Evolutionary conservation across 1,284 basidiomycete genomes (phyloP).

Genomic region (Cutaneotrichosporon spelunceum): DNA sequence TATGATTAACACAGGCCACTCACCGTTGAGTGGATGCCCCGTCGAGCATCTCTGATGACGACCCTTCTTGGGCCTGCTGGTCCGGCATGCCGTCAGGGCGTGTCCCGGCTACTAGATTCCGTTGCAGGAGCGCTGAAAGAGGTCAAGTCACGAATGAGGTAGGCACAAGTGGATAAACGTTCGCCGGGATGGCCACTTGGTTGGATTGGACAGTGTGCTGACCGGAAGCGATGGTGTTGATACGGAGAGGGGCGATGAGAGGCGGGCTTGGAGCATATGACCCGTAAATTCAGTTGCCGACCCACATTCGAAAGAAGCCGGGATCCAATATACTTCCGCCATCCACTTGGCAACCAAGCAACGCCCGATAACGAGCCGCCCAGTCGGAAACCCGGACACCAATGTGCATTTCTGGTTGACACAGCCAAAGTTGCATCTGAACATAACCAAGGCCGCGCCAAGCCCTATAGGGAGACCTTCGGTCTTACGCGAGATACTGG

Average conservation of each 20-base stretch:
- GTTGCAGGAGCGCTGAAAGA: neutral
- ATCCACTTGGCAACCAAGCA: neutral
- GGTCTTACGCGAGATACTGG: slow-evolving; percentile 59
- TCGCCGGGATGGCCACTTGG: neutral
- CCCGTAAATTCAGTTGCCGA: too few species aligned
- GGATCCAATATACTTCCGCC: neutral
- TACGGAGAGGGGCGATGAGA: too few species aligned
- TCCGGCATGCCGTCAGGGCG: neutral
- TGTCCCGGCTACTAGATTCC: neutral
- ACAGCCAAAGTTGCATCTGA: neutral
- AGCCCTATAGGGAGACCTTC: neutral
- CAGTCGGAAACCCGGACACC: neutral
- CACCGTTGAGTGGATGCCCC: neutral
- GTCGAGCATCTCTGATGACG: neutral
- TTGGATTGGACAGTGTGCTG: neutral
- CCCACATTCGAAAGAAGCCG: neutral
- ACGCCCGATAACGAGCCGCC: neutral
- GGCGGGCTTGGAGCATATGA: too few species aligned
- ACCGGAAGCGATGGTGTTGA: neutral
- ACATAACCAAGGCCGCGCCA: neutral
- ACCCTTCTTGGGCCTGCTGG: neutral
- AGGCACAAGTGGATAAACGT: neutral
- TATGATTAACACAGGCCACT: neutral
- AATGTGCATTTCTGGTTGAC: neutral
- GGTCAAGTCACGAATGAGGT: neutral